Percentiles rank a stretch among this genome's conserved stretches.
Conservation (phyloP, 192 early-diverging fungal genomes). For the Coemansia umbellata region DNA sequence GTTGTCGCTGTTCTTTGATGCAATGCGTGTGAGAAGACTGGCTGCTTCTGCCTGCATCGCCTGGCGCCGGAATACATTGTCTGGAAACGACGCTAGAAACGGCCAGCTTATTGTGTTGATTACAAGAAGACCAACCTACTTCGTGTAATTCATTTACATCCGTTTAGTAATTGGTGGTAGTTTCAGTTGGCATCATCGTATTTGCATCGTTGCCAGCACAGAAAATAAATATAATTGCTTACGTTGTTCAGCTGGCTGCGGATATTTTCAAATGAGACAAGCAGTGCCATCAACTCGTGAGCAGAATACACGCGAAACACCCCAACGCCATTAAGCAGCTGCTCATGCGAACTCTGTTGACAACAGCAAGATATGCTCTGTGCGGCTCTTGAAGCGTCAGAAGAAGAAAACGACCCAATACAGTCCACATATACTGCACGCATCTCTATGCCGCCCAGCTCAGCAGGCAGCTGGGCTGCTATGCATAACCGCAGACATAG, state of each 20-base stretch:
- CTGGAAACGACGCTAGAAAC: constrained; percentile 27
- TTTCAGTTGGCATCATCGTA: no score
- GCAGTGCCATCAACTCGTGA: constrained; percentile 27
- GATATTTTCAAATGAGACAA: constrained; percentile 15
- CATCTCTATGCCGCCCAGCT: background rate
- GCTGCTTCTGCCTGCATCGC: constrained; percentile 22
- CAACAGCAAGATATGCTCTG: background rate
- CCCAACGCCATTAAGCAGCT: constrained; percentile 8
- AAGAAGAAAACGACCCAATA: constrained; percentile 12
- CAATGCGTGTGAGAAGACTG: constrained; percentile 11
- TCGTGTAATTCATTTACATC: no score
- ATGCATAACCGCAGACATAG: constrained; percentile 26
- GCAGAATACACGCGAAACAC: constrained; percentile 28
- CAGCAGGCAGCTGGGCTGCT: constrained; percentile 10
- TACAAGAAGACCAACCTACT: constrained; percentile 15
- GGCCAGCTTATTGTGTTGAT: constrained; percentile 40
- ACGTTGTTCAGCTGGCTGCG: background rate
- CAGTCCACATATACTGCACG: constrained; percentile 22
- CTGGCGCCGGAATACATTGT: constrained; percentile 20
- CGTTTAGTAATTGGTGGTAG: no score
- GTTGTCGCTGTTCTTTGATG: constrained; percentile 17
- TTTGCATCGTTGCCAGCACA: no score
- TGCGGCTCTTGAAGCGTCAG: constrained; percentile 5
- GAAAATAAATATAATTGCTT: no score
- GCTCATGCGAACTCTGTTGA: background rate